Conservation (phyloP, 1,284 basidiomycete genomes). For the Sporisorium sorghi region DNA sequence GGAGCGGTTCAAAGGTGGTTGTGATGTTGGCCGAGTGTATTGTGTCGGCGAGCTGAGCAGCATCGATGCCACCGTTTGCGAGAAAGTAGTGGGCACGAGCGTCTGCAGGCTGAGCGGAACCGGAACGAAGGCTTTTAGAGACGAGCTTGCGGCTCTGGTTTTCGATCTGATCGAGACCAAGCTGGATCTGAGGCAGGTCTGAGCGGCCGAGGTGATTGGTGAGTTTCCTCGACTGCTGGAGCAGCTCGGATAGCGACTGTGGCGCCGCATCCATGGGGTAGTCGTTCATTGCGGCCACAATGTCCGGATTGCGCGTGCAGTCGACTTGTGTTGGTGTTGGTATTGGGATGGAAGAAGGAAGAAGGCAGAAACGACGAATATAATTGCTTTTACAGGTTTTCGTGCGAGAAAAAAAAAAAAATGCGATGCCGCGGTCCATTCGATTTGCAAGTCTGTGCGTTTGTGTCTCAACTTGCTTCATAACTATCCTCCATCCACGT, state of each 20-base stretch:
- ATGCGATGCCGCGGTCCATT: no score
- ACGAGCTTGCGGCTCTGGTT: constrained; percentile 74
- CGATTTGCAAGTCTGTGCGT: background rate
- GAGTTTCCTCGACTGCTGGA: constrained; percentile 66
- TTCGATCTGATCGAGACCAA: constrained; percentile 91
- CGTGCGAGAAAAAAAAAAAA: background rate
- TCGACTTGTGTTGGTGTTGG: background rate
- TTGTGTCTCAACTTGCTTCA: background rate
- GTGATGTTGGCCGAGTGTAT: constrained; percentile 84
- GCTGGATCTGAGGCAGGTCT: constrained; percentile 84
- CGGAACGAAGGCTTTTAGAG: constrained; percentile 57
- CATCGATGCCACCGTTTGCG: constrained; percentile 89
- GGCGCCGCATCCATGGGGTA: constrained; percentile 54
- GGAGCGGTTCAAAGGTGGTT: constrained; percentile 86
- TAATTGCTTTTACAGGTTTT: no score
- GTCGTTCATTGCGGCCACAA: constrained; percentile 49
- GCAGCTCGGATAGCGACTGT: constrained; percentile 62
- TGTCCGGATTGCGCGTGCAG: no score
- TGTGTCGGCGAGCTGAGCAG: constrained; percentile 79
- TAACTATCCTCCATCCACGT: background rate
- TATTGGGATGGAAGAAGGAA: background rate
- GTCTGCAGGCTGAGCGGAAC: constrained; percentile 75
- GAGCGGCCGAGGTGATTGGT: constrained; percentile 70
- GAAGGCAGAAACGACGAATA: background rate
- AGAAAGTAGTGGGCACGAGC: constrained; percentile 73